These are phyloP conservation scores for Penicillium freii DNA, from an alignment of 2,329 filamentous ascomycete species.

Conservation along the genomic window DNA sequence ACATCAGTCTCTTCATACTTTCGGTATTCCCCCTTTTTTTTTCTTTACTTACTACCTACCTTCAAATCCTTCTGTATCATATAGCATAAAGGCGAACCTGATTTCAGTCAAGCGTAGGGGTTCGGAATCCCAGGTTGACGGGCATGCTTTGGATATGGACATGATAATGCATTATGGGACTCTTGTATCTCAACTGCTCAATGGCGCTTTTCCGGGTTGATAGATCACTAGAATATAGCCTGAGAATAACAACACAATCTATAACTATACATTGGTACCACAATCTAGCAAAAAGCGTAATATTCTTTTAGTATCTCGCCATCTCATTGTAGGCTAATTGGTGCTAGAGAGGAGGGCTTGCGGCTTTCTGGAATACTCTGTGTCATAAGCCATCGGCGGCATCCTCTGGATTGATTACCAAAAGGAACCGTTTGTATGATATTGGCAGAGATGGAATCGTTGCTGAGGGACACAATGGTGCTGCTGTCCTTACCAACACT, in stretches of 20 bases:
- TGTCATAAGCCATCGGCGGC: too few species aligned
- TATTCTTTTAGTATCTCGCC: too few species aligned
- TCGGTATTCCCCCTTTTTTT: constrained; percentile 7
- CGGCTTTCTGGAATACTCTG: too few species aligned
- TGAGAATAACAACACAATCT: background rate
- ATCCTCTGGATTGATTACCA: too few species aligned
- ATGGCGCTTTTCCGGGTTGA: background rate
- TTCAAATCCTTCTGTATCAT: constrained; percentile 15
- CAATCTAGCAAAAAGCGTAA: too few species aligned
- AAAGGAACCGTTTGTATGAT: too few species aligned
- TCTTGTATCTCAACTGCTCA: background rate
- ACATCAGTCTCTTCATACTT: background rate
- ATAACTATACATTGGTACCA: too few species aligned
- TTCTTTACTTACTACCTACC: background rate
- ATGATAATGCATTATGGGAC: background rate
- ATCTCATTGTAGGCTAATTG: too few species aligned
- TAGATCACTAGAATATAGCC: background rate
- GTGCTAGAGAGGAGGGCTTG: too few species aligned
- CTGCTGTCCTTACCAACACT: too few species aligned
- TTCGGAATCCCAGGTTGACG: background rate
- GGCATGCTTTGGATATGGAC: background rate
- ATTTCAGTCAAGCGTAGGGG: background rate
- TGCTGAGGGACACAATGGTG: too few species aligned
- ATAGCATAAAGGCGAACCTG: constrained; percentile 13
- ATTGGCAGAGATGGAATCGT: too few species aligned